A percentile compares a stretch with the other conserved stretches of the same genome.
phyloP scores from a whole-genome alignment of 768 basidiomycete species.

The Pulveroboletus frians region DNA sequence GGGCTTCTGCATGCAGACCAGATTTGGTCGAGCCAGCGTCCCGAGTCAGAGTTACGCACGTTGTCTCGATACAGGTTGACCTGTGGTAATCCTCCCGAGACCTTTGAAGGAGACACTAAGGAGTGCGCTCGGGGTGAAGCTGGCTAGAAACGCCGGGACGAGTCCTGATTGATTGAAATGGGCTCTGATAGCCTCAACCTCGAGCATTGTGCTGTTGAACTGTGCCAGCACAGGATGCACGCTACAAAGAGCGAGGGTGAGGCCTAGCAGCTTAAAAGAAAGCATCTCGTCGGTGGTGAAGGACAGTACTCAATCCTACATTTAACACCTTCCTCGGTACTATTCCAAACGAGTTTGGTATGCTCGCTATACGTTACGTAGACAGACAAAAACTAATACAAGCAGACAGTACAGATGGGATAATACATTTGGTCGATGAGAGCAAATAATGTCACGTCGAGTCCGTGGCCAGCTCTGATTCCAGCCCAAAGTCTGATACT shows the following conservation, averaged over 20 bases:
- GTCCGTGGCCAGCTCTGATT: conserved; percentile 24
- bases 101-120: conserved; percentile 48
- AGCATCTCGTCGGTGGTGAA: conserved; percentile 12
- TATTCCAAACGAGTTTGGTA: conserved; percentile 23
- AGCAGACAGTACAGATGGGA: conserved; percentile 32
- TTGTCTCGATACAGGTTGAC: conserved; percentile 51
- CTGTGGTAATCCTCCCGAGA: conserved; percentile 47
- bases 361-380: conserved; percentile 11
- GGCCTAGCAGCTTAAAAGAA: conserved; percentile 3
- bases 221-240: conserved; percentile 43
- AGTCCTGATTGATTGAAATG: conserved; percentile 59
- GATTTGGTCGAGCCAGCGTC: neutral
- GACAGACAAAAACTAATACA: conserved; percentile 21
- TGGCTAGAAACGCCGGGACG: conserved; percentile 54
- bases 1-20: conserved; percentile 43
- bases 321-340: neutral
- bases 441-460: conserved; percentile 23
- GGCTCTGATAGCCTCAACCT: conserved; percentile 58
- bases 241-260: conserved; percentile 34
- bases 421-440: conserved; percentile 20
- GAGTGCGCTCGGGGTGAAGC: conserved; percentile 59
- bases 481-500: conserved; percentile 26
- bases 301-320: neutral
- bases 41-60: conserved; percentile 38
- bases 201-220: conserved; percentile 36